Base-by-base conservation (phyloP, 148 eudicot genomes). In the Heliosperma pusillum region DNA sequence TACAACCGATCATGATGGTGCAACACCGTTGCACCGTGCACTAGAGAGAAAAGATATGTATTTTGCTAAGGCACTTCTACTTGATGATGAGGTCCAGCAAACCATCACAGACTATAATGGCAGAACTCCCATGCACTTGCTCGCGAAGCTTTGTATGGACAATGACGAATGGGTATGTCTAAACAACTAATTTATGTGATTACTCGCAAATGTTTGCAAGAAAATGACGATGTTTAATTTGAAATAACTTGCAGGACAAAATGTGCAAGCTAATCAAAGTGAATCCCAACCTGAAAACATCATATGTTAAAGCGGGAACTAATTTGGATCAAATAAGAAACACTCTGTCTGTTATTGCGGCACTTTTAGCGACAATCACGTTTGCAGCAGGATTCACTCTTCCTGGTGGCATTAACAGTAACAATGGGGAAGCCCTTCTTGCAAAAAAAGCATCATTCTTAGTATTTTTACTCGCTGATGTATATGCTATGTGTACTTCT, bases 21-120 rank as follows among this genome's bases (percentile, higher is more conserved):
- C 66, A 20, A 78, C 77, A 0, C 77, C 81, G 8, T 73, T 78
- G 73, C 73, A 78, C 50, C 67, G 61, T 33, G 76, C 77, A 56
- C 0, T 73, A 5, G 72, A 55, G 52, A 21, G 79, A 40, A 8
- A 61, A 8, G 72, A 78, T 44, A 73, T 55, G 1, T 0, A 1
- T 2, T 16, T 79, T 7, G 77, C 66, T 3, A 69, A 59, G 36
- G 24, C 22, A 45, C 17, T 79, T 7, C 77, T 79, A 5, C 10
- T 0, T 0, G 71, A 17, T 3, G 22, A 67, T 4, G 67, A 24
- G 7, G 73, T 79, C 0, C 52, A 66, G 10, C 40, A 13, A 1
- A 36, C 1, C 10, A 29, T 77, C 20, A 0, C 0, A 44, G 40
- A 79, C 66, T 2, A 17, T 12, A 4, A 33, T 1, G 40, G 50